These are phyloP conservation scores for Zygosaccharomyces bisporus DNA, from an alignment of 805 yeast species.

Conservation along the genomic window DNA sequence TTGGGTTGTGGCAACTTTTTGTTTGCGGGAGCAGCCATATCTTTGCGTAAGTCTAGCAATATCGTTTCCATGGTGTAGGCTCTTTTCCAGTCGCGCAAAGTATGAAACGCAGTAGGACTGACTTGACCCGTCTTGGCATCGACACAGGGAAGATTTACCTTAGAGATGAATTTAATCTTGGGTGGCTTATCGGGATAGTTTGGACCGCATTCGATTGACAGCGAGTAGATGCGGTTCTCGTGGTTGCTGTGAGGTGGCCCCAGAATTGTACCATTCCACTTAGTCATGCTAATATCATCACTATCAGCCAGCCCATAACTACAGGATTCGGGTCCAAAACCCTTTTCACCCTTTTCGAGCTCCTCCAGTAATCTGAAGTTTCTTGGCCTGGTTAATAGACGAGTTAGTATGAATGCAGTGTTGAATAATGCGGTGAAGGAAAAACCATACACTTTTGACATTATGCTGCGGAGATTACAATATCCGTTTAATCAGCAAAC, in stretches of 20 bases:
- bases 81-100: slow-evolving; percentile 81
- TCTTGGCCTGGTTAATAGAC: slow-evolving; percentile 60
- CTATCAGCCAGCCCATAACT: slow-evolving; percentile 89
- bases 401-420: slow-evolving; percentile 1
- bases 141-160: slow-evolving; percentile 91
- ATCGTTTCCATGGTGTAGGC: slow-evolving; percentile 92
- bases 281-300: slow-evolving; percentile 88
- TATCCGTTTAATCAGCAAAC: background rate
- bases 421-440: background rate
- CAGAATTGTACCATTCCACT: slow-evolving; percentile 96
- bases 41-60: slow-evolving; percentile 80
- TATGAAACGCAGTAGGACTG: slow-evolving; percentile 52
- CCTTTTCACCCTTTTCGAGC: slow-evolving; percentile 96
- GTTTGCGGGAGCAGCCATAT: slow-evolving; percentile 80
- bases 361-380: slow-evolving; percentile 93
- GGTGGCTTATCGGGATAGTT: slow-evolving; percentile 91
- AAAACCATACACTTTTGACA: slow-evolving; percentile 48
- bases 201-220: slow-evolving; percentile 76
- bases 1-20: slow-evolving; percentile 86
- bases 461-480: slow-evolving; percentile 6
- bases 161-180: slow-evolving; percentile 68
- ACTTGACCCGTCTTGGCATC: slow-evolving; percentile 57
- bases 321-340: slow-evolving; percentile 93
- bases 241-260: slow-evolving; percentile 94
- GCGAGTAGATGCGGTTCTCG: slow-evolving; percentile 88